phyloP scores from a whole-genome alignment of 1,284 basidiomycete species.

The Sanghuangporus baumii region DNA sequence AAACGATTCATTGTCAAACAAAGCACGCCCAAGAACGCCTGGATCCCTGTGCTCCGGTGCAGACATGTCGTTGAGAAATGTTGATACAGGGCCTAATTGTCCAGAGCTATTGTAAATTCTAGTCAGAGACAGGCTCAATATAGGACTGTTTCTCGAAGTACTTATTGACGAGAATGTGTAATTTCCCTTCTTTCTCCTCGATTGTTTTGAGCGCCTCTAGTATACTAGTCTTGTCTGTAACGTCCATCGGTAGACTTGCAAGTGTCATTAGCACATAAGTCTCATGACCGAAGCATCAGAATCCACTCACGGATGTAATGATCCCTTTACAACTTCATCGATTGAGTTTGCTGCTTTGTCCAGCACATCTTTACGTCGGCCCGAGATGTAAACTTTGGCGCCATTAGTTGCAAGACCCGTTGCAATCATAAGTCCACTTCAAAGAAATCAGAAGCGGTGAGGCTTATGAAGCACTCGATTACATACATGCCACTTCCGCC shows the following conservation, averaged over 20 bases:
- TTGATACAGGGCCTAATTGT: slow-evolving; percentile 55
- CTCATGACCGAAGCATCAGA: neutral
- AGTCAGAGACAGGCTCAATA: neutral
- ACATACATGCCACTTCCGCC: slow-evolving; percentile 30
- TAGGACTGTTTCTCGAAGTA: slow-evolving; percentile 25
- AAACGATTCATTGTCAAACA: slow-evolving; percentile 63
- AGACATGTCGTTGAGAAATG: slow-evolving; percentile 49
- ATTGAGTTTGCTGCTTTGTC: slow-evolving; percentile 21
- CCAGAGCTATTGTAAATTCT: slow-evolving; percentile 50
- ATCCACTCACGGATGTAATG: slow-evolving; percentile 12
- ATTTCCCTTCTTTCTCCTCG: slow-evolving; percentile 56
- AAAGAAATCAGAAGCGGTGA: neutral
- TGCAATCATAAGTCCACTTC: slow-evolving; percentile 33
- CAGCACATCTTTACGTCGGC: slow-evolving; percentile 22
- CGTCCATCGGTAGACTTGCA: slow-evolving; percentile 60
- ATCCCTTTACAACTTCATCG: slow-evolving; percentile 4
- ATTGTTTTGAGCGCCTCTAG: slow-evolving; percentile 45
- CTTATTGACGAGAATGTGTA: slow-evolving; percentile 82
- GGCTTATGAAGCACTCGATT: neutral
- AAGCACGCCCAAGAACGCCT: slow-evolving; percentile 53
- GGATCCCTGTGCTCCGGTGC: slow-evolving; percentile 55
- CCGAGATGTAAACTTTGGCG: slow-evolving; percentile 33
- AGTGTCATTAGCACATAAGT: neutral
- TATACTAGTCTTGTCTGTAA: slow-evolving; percentile 65
- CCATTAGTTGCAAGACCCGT: slow-evolving; percentile 33